Evolutionary conservation across 441 rosid species (phyloP).

Genomic region (Flueggea neowawraea): DNA sequence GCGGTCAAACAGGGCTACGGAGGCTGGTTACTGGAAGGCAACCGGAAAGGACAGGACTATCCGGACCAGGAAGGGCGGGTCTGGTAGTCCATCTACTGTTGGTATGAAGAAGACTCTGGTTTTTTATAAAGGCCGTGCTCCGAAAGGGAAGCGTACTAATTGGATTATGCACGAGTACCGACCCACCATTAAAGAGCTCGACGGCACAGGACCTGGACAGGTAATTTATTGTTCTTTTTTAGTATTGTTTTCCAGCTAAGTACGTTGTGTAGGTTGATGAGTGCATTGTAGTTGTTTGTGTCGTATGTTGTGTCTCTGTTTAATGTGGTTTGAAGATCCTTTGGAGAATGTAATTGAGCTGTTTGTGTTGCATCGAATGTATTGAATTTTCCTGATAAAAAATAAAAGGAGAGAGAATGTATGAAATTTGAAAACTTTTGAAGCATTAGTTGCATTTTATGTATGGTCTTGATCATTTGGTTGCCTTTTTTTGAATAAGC

Average conservation of each 20-base stretch:
- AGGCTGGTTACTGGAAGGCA: conserved; percentile 93
- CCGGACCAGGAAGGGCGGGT: conserved; percentile 43
- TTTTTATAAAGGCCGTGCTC: conserved; percentile 89
- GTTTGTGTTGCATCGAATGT: no score
- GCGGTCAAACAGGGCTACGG: conserved; percentile 90
- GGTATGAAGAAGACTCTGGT: conserved; percentile 98
- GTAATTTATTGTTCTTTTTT: conserved; percentile 4
- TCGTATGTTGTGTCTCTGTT: no score
- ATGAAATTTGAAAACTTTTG: no score
- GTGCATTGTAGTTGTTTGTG: no score
- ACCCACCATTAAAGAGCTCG: conserved; percentile 63
- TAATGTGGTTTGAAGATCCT: no score
- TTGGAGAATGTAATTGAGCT: no score
- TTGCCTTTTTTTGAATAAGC: no score
- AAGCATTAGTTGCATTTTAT: no score
- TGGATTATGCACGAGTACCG: conserved; percentile 98
- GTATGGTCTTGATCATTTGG: no score
- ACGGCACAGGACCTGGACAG: conserved; percentile 81
- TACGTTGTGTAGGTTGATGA: no score
- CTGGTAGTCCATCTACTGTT: conserved; percentile 15
- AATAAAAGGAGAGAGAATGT: no score
- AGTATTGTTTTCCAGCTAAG: background rate
- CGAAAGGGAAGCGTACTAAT: conserved; percentile 73
- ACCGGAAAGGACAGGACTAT: conserved; percentile 92
- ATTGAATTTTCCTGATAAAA: no score